Conservation (phyloP, 352 stramenopile genomes). For the Globisporangium apiculatum region DNA sequence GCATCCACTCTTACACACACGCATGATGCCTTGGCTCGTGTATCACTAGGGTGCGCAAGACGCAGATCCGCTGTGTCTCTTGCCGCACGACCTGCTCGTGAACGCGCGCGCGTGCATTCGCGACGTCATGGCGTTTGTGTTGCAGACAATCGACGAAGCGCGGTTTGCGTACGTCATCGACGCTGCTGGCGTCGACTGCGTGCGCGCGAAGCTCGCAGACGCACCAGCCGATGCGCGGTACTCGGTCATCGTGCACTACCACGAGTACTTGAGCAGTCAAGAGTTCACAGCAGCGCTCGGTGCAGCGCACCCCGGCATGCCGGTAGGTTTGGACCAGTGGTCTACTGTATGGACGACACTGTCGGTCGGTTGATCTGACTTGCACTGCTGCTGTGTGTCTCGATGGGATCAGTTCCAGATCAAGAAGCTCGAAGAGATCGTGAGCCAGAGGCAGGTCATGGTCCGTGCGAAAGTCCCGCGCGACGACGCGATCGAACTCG, state of each 20-base stretch:
- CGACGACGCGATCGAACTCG: conserved; percentile 72
- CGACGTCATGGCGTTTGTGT: conserved; percentile 62
- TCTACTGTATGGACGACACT: too few relatives aligned
- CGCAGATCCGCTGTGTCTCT: conserved; percentile 47
- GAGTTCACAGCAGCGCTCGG: conserved; percentile 76
- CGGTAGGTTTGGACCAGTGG: conserved; percentile 21
- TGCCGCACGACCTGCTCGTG: conserved; percentile 44
- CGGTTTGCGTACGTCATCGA: conserved; percentile 49
- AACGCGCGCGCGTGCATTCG: conserved; percentile 55
- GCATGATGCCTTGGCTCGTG: neutral
- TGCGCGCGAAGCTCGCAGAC: conserved; percentile 36
- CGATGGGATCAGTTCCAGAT: conserved; percentile 54
- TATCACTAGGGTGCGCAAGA: conserved; percentile 56
- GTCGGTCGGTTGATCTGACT: neutral
- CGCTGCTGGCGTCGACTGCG: conserved; percentile 37
- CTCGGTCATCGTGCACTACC: conserved; percentile 90
- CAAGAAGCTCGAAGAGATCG: conserved; percentile 71
- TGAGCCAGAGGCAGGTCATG: conserved; percentile 67
- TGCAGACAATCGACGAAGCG: conserved; percentile 58
- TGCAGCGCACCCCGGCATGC: conserved; percentile 59
- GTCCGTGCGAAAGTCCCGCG: conserved; percentile 56
- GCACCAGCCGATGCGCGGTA: conserved; percentile 64
- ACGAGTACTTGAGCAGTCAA: conserved; percentile 88
- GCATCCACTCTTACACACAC: neutral
- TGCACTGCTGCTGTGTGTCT: neutral